A percentile compares a stretch with the other conserved stretches of the same genome.
phyloP scores from a whole-genome alignment of 208 protist species.

The Trypanosoma conorhini region DNA sequence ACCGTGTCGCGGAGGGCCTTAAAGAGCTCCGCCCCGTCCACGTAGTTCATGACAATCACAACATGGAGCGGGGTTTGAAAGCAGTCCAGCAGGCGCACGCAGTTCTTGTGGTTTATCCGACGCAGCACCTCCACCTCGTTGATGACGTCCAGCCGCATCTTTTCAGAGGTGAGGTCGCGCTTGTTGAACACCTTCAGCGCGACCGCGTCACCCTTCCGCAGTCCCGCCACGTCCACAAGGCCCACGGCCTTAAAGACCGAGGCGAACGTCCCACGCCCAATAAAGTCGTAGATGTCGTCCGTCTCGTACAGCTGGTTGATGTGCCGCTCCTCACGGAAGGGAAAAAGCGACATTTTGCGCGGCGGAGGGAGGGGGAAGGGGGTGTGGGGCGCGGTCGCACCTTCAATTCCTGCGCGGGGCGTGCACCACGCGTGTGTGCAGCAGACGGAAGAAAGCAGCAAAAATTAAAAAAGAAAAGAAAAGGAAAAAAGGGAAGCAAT shows the following conservation, averaged over 20 bases:
- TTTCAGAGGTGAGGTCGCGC: conserved; percentile 62
- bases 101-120: conserved; percentile 65
- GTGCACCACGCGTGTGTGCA: neutral
- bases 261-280: conserved; percentile 81
- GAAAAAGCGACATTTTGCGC: conserved; percentile 50
- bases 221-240: conserved; percentile 32
- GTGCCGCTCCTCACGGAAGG: conserved; percentile 56
- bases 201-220: conserved; percentile 49
- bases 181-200: conserved; percentile 88
- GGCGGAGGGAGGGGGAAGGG: neutral
- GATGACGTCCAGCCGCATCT: conserved; percentile 63
- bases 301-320: conserved; percentile 63
- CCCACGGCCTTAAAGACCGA: conserved; percentile 77
- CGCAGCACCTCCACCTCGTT: conserved; percentile 83
- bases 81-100: conserved; percentile 65
- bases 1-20: conserved; percentile 50
- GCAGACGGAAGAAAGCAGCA: neutral
- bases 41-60: conserved; percentile 85
- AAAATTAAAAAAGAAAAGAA: conserved; percentile 17
- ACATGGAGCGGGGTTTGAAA: conserved; percentile 79
- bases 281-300: conserved; percentile 85
- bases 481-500: conserved; percentile 7
- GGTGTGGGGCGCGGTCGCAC: neutral
- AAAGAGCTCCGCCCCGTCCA: conserved; percentile 80
- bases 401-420: conserved; percentile 14